These are phyloP conservation scores for Eustoma russellianum DNA, from an alignment of 257 asterid species.

Conservation along the genomic window DNA sequence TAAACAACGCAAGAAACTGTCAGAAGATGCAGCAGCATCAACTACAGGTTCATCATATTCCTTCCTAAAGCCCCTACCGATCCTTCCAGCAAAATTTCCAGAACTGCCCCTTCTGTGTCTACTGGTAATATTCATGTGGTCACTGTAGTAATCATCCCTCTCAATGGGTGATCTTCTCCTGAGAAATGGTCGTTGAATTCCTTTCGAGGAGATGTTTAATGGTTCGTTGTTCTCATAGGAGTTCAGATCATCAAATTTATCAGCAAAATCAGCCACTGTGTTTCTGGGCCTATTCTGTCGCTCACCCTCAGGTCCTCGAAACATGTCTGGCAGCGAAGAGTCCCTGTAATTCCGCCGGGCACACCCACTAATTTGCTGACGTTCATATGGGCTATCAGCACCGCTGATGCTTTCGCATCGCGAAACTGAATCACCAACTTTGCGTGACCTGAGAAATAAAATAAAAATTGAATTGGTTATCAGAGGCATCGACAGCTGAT, in stretches of 20 bases:
- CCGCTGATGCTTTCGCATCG: constrained; percentile 35
- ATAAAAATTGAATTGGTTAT: constrained; percentile 26
- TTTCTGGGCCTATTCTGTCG: constrained; percentile 40
- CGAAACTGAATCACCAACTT: constrained; percentile 19
- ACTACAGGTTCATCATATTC: constrained; percentile 26
- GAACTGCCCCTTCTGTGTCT: constrained; percentile 37
- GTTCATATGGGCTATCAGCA: constrained; percentile 34
- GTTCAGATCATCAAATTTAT: constrained; percentile 15
- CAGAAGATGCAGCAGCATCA: constrained; percentile 25
- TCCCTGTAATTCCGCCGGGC: constrained; percentile 43
- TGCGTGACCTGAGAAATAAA: constrained; percentile 28
- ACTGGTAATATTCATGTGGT: constrained; percentile 31
- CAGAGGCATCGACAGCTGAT: constrained; percentile 22
- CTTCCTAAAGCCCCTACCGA: constrained; percentile 36
- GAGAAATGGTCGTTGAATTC: constrained; percentile 30
- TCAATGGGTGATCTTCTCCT: constrained; percentile 48
- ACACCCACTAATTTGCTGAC: constrained; percentile 32
- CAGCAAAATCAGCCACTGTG: constrained; percentile 12
- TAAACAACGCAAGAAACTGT: constrained; percentile 29
- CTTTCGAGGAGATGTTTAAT: constrained; percentile 26
- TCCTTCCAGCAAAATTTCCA: constrained; percentile 32
- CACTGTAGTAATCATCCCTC: constrained; percentile 38
- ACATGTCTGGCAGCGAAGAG: constrained; percentile 33
- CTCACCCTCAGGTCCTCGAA: constrained; percentile 38
- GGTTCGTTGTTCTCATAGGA: constrained; percentile 29